These are phyloP conservation scores for Populus hybrid DNA, from an alignment of 441 rosid genomes.

Conservation along the genomic window DNA sequence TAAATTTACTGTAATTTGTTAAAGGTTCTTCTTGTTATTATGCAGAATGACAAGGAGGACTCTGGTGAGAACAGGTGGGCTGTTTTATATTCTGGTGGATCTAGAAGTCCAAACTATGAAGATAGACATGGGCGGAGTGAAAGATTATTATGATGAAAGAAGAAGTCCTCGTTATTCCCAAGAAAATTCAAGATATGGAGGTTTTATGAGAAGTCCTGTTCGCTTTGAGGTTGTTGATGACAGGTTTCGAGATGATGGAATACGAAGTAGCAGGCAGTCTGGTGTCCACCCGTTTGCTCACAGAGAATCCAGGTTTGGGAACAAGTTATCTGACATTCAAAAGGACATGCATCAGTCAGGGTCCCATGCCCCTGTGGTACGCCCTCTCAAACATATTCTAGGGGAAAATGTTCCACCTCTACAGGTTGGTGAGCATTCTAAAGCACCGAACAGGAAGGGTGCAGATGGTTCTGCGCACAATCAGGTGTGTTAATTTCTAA, in stretches of 20 bases:
- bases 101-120: slow-evolving; percentile 40
- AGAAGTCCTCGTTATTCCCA: slow-evolving; percentile 43
- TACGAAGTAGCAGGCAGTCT: slow-evolving; percentile 34
- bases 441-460: slow-evolving; percentile 34
- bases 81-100: slow-evolving; percentile 26
- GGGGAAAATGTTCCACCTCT: slow-evolving; percentile 31
- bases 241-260: slow-evolving; percentile 55
- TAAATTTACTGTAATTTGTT: background rate
- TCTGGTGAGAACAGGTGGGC: slow-evolving; percentile 36
- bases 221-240: slow-evolving; percentile 88
- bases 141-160: slow-evolving; percentile 50
- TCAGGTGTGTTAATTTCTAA: slow-evolving; percentile 32
- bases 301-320: slow-evolving; percentile 36
- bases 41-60: slow-evolving; percentile 49
- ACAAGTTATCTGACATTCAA: slow-evolving; percentile 44
- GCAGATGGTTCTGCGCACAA: slow-evolving; percentile 30
- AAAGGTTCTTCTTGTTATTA: slow-evolving; percentile 8
- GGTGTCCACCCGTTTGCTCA: slow-evolving; percentile 22
- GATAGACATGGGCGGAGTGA: slow-evolving; percentile 35
- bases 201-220: slow-evolving; percentile 46
- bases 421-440: slow-evolving; percentile 28
- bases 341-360: slow-evolving; percentile 29
- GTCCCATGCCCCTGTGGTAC: slow-evolving; percentile 25
- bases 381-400: slow-evolving; percentile 33
- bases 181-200: slow-evolving; percentile 46